These are phyloP conservation scores for Croton laevigatus DNA, from an alignment of 441 rosid species.

Conservation along the genomic window DNA sequence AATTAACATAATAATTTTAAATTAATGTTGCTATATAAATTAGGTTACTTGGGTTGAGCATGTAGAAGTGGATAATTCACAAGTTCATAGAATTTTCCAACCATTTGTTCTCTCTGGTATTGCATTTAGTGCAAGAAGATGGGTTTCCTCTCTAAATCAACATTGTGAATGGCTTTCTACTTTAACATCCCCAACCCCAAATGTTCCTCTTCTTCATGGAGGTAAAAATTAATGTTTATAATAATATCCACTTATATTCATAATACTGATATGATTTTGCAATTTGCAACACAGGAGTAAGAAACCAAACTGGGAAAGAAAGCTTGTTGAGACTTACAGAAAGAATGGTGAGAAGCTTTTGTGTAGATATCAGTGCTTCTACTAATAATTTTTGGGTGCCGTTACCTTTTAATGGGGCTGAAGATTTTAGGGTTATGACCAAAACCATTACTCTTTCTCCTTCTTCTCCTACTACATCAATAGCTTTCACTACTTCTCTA, in stretches of 20 bases:
- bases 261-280: neutral
- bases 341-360: constrained; percentile 40
- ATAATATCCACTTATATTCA: too few species aligned
- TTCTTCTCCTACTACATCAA: constrained; percentile 16
- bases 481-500: constrained; percentile 39
- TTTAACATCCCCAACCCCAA: constrained; percentile 15
- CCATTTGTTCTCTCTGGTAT: constrained; percentile 38
- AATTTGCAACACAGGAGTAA: constrained; percentile 20
- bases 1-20: neutral
- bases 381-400: constrained; percentile 34
- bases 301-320: constrained; percentile 30
- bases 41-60: constrained; percentile 66
- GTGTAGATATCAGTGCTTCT: constrained; percentile 24
- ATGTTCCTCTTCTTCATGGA: constrained; percentile 10
- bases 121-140: constrained; percentile 49
- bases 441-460: constrained; percentile 15
- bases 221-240: constrained; percentile 21
- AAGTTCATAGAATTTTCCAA: constrained; percentile 29
- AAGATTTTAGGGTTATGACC: constrained; percentile 32
- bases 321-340: constrained; percentile 40
- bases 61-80: constrained; percentile 38
- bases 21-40: neutral
- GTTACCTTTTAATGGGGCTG: constrained; percentile 25
- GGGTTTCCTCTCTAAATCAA: constrained; percentile 34
- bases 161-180: constrained; percentile 33